Conservation (phyloP, 1,284 basidiomycete genomes). For the Gastroboletus turbinatus region DNA sequence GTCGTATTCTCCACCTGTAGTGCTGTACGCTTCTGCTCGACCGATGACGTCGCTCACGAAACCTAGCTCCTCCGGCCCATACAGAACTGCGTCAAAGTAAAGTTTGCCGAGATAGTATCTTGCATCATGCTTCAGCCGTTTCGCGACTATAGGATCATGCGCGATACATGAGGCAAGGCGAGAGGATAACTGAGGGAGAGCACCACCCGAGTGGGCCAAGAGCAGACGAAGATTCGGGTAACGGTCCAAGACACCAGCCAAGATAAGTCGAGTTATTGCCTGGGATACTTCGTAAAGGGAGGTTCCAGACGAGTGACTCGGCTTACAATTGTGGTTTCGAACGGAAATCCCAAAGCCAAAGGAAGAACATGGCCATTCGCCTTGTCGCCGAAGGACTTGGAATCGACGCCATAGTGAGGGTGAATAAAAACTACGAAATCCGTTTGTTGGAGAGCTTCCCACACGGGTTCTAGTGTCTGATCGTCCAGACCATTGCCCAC, state of each 20-base stretch:
- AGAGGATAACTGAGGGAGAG: constrained; percentile 77
- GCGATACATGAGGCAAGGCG: constrained; percentile 80
- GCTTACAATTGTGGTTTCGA: constrained; percentile 82
- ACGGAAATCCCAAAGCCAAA: constrained; percentile 83
- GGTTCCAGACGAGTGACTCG: not conserved
- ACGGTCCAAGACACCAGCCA: constrained; percentile 78
- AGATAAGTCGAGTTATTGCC: constrained; percentile 79
- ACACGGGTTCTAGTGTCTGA: constrained; percentile 70
- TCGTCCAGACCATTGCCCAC: constrained; percentile 82
- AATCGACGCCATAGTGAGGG: constrained; percentile 78
- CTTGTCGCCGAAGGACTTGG: constrained; percentile 65
- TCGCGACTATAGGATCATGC: constrained; percentile 78
- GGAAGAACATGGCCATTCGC: constrained; percentile 85
- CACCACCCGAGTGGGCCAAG: constrained; percentile 83
- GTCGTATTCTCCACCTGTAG: constrained; percentile 35
- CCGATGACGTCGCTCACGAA: constrained; percentile 72
- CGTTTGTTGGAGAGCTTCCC: constrained; percentile 66
- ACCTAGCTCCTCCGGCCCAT: constrained; percentile 79
- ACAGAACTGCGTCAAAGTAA: constrained; percentile 81
- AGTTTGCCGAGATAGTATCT: constrained; percentile 78
- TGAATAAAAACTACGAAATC: constrained; percentile 78
- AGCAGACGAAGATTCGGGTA: constrained; percentile 72
- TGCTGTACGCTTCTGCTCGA: constrained; percentile 54
- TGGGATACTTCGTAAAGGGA: constrained; percentile 30
- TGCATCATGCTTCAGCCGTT: constrained; percentile 77